Base-by-base conservation (phyloP, 805 yeast genomes). In the Barnettozyma californica region DNA sequence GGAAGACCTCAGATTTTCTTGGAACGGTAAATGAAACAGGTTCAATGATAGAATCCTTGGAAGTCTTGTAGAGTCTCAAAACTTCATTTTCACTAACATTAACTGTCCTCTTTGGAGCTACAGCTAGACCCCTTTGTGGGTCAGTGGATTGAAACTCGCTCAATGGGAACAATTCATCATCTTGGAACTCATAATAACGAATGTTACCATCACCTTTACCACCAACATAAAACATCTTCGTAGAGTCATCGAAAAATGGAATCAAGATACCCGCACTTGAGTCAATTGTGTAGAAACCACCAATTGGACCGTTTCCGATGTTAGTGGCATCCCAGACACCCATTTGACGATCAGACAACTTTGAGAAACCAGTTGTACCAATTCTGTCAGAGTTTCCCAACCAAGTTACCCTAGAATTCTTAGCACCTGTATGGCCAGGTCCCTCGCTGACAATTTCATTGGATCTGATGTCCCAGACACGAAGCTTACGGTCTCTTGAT, bases 151-250 rank as follows among this genome's bases (percentile, higher is more conserved):
- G 83, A 66, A 78, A 94, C 65, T 92, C 97, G n/a, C 96, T 87
- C 51, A 94, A 70, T 57, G 86, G 88, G 67, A 75, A 83, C 48
- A 94, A 74, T 60, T 83, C 85, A 60, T 92, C 97, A 59, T 87
- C 80, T 53, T 83, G 89, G 66, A 78, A 89, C 71, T 94, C 99
- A 63, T 73, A 94, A 69, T 92, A 92, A 62, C 97, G 87, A 60
- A 94, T 88, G 66, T 92, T 94, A 59, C 98, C 98, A 67, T 94
- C 99, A 66, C 97, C 97, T 68, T 94, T 92, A 58, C 99, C 99
- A 29, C 96, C 98, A 52, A 94, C 71, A 62, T 85, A 94, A 51
- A 94, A 74, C 50, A 91, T 80, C 48, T 83, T 80, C 41, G 87
- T 90, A 33, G 86, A 77, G 25, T 80, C 86, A 64, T 94, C 99